Base-by-base conservation (phyloP, 2,329 filamentous ascomycete genomes). In the Neofusicoccum laricinum region DNA sequence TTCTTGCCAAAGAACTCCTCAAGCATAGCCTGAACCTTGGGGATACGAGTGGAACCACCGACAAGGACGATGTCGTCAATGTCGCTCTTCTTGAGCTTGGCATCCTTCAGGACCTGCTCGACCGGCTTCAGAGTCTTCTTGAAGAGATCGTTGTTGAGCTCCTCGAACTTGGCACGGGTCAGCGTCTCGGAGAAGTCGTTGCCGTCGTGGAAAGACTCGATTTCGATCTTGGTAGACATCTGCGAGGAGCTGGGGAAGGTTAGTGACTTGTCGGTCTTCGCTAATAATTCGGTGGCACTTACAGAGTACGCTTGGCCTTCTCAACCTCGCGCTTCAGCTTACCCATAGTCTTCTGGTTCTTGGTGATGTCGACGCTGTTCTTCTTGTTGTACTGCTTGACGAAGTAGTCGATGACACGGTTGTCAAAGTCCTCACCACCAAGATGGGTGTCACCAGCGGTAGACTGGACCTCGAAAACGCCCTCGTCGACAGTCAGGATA, bases 251-350 rank as follows among this genome's bases (percentile, higher is more conserved):
- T 64, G 36, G 5, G 19, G 8, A n/a, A 12, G n/a, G 53, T 64
- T 36, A 64, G 51, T 17, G 12, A 2, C 19, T 38, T 30, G 14
- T 21, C 30, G n/a, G 4, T 21, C 34, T 3, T 14, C 11, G 8
- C 12, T 1, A 41, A 6, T 4, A 17, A 2, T 10, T 11, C 14
- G 14, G 34, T 10, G 32, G n/a, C 4, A 61, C 63, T 64, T 61
- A 64, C 65, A 99, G 89, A 72, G 93, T 96, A 77, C 95, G 92
- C 91, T 99, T 99, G 82, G 95, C 95, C 89, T 97, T 97, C 82
- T 99, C 95, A 72, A 95, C 94, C 82, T 98, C 95, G 74, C 95
- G 93, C 92, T 98, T 98, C 73, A 99, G 88, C 85, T 98, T 99
- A 84, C 93, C 92, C 93, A 98, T 98, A 71, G 94, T 90, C 91